A percentile compares a stretch with the other conserved stretches of the same genome.
Conservation (phyloP, 768 basidiomycete genomes). For the Panaeolus papilionaceus region DNA sequence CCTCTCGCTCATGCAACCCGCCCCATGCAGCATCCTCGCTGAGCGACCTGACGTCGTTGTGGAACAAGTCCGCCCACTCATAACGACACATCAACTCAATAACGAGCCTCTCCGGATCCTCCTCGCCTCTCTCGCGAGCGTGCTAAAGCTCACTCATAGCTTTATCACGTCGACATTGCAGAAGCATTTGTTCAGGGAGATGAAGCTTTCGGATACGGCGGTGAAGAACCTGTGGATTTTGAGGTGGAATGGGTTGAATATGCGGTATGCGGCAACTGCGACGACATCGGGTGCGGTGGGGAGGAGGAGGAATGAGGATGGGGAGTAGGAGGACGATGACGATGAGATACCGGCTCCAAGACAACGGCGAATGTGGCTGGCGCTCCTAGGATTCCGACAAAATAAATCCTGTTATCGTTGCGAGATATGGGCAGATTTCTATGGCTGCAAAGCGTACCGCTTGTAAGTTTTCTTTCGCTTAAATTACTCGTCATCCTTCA, state of each 20-base stretch:
- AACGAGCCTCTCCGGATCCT: conserved; percentile 86
- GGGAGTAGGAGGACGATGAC: conserved; percentile 37
- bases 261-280: conserved; percentile 58
- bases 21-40: no score
- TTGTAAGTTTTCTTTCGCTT: conserved; percentile 59
- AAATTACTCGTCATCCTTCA: not conserved
- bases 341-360: conserved; percentile 20
- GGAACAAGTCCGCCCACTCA: conserved; percentile 76
- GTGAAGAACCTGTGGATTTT: conserved; percentile 67
- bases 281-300: conserved; percentile 24
- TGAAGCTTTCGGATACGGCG: conserved; percentile 71
- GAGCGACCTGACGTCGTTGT: no score
- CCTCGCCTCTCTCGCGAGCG: conserved; percentile 74
- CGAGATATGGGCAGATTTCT: conserved; percentile 84
- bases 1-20: no score
- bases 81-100: conserved; percentile 79
- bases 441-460: conserved; percentile 84
- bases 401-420: conserved; percentile 35
- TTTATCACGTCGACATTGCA: conserved; percentile 83
- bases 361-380: conserved; percentile 37
- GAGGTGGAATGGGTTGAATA: conserved; percentile 65
- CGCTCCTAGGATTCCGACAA: conserved; percentile 64
- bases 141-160: conserved; percentile 70
- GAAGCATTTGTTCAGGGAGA: conserved; percentile 84
- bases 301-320: conserved; percentile 39